A percentile compares a stretch with the other conserved stretches of the same genome.
Conservation (phyloP, 192 early-diverging fungal genomes). For the Coemansia sp. region DNA sequence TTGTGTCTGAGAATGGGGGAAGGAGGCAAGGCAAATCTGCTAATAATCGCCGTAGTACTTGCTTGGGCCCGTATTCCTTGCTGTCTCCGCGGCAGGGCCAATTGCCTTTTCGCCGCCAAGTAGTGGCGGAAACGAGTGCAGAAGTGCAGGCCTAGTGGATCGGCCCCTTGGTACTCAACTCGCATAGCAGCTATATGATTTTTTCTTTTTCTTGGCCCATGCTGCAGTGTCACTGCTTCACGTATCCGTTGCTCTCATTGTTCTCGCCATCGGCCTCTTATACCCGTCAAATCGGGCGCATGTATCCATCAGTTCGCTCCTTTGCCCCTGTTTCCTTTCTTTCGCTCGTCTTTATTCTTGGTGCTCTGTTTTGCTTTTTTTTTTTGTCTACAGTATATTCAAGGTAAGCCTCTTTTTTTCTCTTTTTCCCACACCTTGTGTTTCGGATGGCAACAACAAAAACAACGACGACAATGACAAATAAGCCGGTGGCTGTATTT, state of each 20-base stretch:
- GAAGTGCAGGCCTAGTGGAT: background rate
- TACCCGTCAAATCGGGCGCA: background rate
- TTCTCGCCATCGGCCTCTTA: background rate
- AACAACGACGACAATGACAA: background rate
- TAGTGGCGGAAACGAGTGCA: background rate
- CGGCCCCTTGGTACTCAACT: background rate
- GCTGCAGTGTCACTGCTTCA: constrained; percentile 1
- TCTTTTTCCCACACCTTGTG: background rate
- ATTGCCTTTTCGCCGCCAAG: constrained; percentile 5
- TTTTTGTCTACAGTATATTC: background rate
- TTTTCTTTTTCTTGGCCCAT: background rate
- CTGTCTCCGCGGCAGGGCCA: background rate
- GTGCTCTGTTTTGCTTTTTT: background rate
- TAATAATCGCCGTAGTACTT: constrained; percentile 1
- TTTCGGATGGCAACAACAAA: background rate
- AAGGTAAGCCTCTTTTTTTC: background rate
- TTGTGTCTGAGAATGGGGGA: constrained; percentile 6
- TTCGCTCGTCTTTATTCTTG: background rate
- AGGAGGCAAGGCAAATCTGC: background rate
- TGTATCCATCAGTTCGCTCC: background rate
- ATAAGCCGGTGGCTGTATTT: constrained; percentile 12
- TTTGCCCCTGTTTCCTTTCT: background rate
- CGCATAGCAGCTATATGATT: background rate
- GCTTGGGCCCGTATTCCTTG: background rate
- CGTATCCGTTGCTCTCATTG: background rate